These are phyloP conservation scores for Sarocladium oryzae DNA, from an alignment of 2,329 filamentous ascomycete genomes.

Conservation along the genomic window DNA sequence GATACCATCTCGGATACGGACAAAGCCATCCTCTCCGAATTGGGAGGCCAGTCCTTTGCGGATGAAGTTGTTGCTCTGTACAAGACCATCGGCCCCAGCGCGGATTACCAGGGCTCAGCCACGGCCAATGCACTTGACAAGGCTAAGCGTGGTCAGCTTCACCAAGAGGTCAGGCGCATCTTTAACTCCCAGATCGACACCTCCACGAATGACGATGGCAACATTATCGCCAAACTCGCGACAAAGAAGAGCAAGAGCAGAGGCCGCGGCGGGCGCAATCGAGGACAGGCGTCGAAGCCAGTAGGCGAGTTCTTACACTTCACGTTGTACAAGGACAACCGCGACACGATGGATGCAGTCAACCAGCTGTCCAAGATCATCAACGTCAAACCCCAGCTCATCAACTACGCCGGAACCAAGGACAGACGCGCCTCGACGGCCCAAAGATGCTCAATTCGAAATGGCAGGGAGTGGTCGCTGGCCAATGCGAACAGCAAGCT, in stretches of 20 bases:
- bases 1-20: constrained; percentile 28
- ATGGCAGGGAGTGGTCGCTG: constrained; percentile 50
- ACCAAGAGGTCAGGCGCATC: constrained; percentile 65
- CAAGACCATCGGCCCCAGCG: constrained; percentile 25
- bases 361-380: constrained; percentile 69
- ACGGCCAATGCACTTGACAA: constrained; percentile 35
- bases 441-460: constrained; percentile 66
- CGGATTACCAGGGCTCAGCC: constrained; percentile 22
- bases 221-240: constrained; percentile 62
- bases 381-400: constrained; percentile 67
- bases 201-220: constrained; percentile 49
- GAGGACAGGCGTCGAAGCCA: constrained; percentile 25
- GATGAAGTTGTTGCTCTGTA: constrained; percentile 36
- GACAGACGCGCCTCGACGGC: constrained; percentile 81
- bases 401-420: constrained; percentile 78
- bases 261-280: constrained; percentile 14
- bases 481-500: constrained; percentile 56
- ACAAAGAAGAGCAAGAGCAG: constrained; percentile 32
- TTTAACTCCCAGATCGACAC: constrained; percentile 77
- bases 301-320: constrained; percentile 79
- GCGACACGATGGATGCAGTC: constrained; percentile 89
- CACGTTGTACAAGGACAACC: constrained; percentile 92
- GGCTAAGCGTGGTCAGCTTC: constrained; percentile 38
- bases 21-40: constrained; percentile 27
- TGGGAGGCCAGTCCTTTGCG: constrained; percentile 34